Conservation (phyloP, 768 basidiomycete species). For the Termitomyces sp. region DNA sequence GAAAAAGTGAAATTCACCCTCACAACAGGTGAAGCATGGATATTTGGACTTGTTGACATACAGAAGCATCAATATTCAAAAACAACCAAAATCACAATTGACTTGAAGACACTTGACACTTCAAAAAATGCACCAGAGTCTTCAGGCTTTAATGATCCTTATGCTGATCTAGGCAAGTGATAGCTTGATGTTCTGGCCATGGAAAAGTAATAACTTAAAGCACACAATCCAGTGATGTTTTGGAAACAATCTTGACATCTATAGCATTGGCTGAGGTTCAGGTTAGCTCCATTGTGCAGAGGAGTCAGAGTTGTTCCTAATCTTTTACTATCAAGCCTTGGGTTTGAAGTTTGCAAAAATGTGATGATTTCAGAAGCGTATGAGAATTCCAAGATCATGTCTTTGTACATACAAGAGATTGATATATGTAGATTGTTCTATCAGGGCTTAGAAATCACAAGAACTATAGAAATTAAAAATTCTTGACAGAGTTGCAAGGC, state of each 20-base stretch:
- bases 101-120: neutral
- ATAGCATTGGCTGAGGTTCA: neutral
- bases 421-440: too few relatives aligned
- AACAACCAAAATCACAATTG: neutral
- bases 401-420: too few relatives aligned
- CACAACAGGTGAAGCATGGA: neutral
- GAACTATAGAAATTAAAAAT: slow-evolving; percentile 83
- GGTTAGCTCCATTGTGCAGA: neutral
- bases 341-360: too few relatives aligned
- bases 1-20: neutral
- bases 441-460: too few relatives aligned
- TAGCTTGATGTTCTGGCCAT: neutral
- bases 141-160: neutral
- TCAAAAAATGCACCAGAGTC: too few relatives aligned
- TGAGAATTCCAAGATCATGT: too few relatives aligned
- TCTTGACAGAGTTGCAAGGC: slow-evolving; percentile 87
- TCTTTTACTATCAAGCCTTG: neutral
- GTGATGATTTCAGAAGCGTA: too few relatives aligned
- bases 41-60: neutral
- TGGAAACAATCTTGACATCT: neutral
- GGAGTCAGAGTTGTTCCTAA: neutral
- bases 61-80: neutral
- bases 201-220: neutral
- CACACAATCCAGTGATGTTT: neutral
- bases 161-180: neutral